Conservation (phyloP, 306 rosid genomes). For the Gillenia trifoliata region DNA sequence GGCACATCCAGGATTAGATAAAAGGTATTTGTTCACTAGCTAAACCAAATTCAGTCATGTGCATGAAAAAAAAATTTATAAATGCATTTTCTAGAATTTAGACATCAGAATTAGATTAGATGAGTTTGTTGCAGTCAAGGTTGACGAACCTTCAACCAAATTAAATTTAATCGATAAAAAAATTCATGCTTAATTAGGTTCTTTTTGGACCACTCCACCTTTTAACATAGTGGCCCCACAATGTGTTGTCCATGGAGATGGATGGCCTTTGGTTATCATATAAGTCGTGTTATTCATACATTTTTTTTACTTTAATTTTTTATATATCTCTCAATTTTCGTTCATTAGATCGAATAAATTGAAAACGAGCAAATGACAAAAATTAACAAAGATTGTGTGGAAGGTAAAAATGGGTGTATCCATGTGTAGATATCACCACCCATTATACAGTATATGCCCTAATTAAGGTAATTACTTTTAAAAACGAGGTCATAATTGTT, state of each 20-base stretch:
- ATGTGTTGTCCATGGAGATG: not conserved
- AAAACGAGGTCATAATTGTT: too few species aligned
- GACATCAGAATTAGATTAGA: not conserved
- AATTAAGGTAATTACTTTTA: too few species aligned
- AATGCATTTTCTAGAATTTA: not conserved
- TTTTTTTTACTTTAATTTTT: too few species aligned
- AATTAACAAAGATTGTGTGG: too few species aligned
- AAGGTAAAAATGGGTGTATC: too few species aligned
- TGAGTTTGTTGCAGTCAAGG: not conserved
- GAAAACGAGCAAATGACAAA: too few species aligned
- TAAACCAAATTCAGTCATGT: not conserved
- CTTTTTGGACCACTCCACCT: not conserved
- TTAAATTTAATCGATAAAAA: not conserved
- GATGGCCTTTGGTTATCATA: not conserved
- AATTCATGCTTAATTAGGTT: not conserved
- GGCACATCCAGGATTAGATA: not conserved
- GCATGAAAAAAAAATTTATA: constrained; percentile 7
- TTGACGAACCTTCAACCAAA: not conserved
- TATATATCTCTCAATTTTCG: too few species aligned
- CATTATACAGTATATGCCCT: too few species aligned
- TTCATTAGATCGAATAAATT: too few species aligned
- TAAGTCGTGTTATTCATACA: too few species aligned
- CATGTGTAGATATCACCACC: too few species aligned
- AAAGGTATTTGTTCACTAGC: too few species aligned
- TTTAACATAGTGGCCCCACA: constrained; percentile 1